A percentile compares a stretch with the other conserved stretches of the same genome.
Conservation (phyloP, 306 rosid genomes). For the Rosa persica region DNA sequence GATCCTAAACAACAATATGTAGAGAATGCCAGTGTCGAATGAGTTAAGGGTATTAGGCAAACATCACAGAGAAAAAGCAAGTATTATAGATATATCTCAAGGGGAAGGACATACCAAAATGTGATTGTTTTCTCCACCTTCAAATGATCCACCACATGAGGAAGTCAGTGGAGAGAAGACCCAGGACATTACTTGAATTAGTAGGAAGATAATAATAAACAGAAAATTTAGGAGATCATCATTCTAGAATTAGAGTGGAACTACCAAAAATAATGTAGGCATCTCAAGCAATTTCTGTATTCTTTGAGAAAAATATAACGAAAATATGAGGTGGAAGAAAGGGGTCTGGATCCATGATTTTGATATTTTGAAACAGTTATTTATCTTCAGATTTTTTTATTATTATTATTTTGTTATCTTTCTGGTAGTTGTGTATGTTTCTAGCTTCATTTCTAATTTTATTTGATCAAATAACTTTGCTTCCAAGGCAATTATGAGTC, state of each 20-base stretch:
- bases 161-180: not conserved
- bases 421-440: not conserved
- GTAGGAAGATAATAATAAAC: not conserved
- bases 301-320: not conserved
- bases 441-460: not conserved
- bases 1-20: not conserved
- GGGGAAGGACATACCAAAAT: not conserved
- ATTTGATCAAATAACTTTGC: not conserved
- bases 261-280: not conserved
- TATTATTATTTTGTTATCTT: too few species aligned
- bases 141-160: not conserved
- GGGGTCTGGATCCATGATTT: not conserved
- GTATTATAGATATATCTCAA: not conserved
- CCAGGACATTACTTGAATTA: not conserved
- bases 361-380: not conserved
- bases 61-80: not conserved
- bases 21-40: not conserved
- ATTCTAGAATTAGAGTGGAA: not conserved
- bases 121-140: not conserved
- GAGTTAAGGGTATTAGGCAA: not conserved
- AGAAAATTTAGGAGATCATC: not conserved
- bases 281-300: not conserved
- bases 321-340: not conserved
- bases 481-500: not conserved
- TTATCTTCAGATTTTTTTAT: not conserved